Evolutionary conservation across 345 rosid species (phyloP).

Genomic region (Citrus unshiu): DNA sequence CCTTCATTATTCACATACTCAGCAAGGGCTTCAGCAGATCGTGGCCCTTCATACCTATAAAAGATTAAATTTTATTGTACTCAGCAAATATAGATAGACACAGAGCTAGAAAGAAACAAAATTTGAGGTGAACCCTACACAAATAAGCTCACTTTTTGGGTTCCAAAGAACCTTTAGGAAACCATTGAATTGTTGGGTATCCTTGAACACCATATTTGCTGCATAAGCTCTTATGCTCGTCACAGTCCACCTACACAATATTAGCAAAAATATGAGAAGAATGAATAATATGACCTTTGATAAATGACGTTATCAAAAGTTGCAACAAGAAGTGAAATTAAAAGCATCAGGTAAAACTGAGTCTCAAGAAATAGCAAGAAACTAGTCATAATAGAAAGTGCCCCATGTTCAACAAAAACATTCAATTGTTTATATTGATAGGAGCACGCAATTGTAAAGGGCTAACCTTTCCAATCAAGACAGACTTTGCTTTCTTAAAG

Average conservation of each 20-base stretch:
- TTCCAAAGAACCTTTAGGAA: conserved; percentile 91
- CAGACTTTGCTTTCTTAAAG: conserved; percentile 82
- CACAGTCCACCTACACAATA: conserved; percentile 86
- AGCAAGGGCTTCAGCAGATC: conserved; percentile 76
- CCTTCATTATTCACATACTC: conserved; percentile 93
- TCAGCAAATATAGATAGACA: background rate
- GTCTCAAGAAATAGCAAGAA: background rate
- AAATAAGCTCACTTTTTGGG: conserved; percentile 73
- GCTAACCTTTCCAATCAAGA: conserved; percentile 88
- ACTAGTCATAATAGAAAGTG: background rate
- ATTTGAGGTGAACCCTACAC: background rate
- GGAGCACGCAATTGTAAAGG: background rate
- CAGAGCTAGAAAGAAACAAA: background rate
- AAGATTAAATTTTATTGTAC: background rate
- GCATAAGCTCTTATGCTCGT: conserved; percentile 87
- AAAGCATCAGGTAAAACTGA: background rate
- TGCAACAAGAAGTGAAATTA: background rate
- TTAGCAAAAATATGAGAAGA: conserved; percentile 10
- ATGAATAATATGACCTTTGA: background rate
- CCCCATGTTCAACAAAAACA: background rate
- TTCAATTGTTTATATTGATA: background rate
- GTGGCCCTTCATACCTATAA: conserved; percentile 84
- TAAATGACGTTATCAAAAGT: background rate
- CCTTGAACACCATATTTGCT: conserved; percentile 91
- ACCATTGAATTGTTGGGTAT: conserved; percentile 96